Conservation (phyloP, 2,329 filamentous ascomycete species). For the Nigrospora osmanthi region DNA sequence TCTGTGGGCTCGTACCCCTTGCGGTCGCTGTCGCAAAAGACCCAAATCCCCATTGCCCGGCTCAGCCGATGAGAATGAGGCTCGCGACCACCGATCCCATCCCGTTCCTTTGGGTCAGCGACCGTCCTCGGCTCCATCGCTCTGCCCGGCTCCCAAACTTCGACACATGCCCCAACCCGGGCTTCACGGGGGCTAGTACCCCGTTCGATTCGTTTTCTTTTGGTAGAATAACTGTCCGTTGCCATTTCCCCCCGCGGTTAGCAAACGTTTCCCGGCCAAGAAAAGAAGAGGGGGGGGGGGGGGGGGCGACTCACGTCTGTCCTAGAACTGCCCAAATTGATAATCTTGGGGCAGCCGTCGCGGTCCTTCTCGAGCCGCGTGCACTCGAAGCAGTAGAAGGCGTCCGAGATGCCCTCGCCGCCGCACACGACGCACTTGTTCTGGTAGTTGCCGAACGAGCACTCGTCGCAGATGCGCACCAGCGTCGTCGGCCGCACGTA, state of each 20-base stretch:
- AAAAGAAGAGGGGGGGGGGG: background rate
- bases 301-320: conserved; percentile 63
- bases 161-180: conserved; percentile 36
- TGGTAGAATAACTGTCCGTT: conserved; percentile 49
- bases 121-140: background rate
- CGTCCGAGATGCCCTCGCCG: conserved; percentile 95
- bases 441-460: conserved; percentile 98
- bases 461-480: conserved; percentile 98
- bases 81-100: background rate
- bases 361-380: conserved; percentile 94
- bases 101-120: background rate
- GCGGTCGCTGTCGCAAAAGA: too few relatives aligned
- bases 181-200: conserved; percentile 43
- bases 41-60: too few relatives aligned
- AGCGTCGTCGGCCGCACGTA: conserved; percentile 97
- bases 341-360: conserved; percentile 98
- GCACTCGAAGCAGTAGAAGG: conserved; percentile 99
- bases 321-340: conserved; percentile 90
- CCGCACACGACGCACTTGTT: conserved; percentile 99
- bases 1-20: background rate
- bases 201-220: conserved; percentile 57
- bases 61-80: too few relatives aligned
- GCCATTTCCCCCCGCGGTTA: background rate
- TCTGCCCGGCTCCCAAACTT: background rate
- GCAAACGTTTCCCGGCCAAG: background rate